Conservation (phyloP, 345 rosid genomes). For the Abelmoschus esculentus region DNA sequence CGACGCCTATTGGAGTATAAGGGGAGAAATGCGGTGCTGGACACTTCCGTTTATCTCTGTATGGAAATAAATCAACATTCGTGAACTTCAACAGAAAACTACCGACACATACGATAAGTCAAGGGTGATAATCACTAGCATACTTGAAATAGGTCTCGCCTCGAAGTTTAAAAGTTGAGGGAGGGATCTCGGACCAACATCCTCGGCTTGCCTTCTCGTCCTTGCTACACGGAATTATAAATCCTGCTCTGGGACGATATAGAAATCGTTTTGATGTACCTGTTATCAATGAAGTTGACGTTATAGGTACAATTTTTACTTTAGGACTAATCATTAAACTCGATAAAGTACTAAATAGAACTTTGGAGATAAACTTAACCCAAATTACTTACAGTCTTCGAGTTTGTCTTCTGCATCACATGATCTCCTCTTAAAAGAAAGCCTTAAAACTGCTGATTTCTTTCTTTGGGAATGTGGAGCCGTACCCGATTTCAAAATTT, state of each 20-base stretch:
- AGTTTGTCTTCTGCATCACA: slow-evolving; percentile 42
- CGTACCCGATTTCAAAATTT: slow-evolving; percentile 19
- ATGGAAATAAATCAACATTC: slow-evolving; percentile 9
- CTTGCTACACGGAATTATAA: slow-evolving; percentile 31
- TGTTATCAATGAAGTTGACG: slow-evolving; percentile 16
- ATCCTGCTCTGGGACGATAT: slow-evolving; percentile 60
- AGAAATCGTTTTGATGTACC: slow-evolving; percentile 50
- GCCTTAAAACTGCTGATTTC: slow-evolving; percentile 7
- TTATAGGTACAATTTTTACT: neutral
- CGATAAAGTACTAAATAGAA: neutral
- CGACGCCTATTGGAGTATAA: slow-evolving; percentile 83
- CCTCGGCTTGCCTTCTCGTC: slow-evolving; percentile 43
- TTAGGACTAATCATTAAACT: neutral
- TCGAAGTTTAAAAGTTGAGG: slow-evolving; percentile 63
- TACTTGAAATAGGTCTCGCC: slow-evolving; percentile 66
- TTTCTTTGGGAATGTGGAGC: slow-evolving; percentile 19
- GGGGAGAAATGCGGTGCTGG: slow-evolving; percentile 59
- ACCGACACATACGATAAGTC: neutral
- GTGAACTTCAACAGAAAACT: neutral
- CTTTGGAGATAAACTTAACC: neutral
- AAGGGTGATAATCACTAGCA: slow-evolving; percentile 7
- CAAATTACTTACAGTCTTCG: slow-evolving; percentile 3
- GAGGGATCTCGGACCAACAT: slow-evolving; percentile 61
- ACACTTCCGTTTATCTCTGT: slow-evolving; percentile 77
- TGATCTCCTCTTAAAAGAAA: slow-evolving; percentile 45